Base-by-base conservation (phyloP, 2,329 filamentous ascomycete genomes). In the Tolypocladium capitatum region DNA sequence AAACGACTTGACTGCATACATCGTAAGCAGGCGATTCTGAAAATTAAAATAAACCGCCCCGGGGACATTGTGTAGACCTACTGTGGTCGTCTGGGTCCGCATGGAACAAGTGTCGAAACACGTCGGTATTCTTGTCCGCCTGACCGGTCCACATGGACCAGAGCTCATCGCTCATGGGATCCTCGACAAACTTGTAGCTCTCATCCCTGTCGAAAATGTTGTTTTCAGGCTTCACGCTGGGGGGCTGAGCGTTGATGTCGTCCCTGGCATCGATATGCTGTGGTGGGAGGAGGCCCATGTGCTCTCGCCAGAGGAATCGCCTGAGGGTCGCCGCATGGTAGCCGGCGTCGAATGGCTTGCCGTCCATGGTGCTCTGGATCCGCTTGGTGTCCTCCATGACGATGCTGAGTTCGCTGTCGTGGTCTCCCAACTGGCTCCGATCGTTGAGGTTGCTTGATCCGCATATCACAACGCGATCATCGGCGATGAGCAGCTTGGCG, bases 381-480 rank as follows among this genome's bases (percentile, higher is more conserved):
- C 69, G 74, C 9, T 81, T 81, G 0, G 78, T 84, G 61, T 97
- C 91, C 58, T 94, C 84, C 75, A 96, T 86, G 42, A 97, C 81
- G 47, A 96, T 85, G 35, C 86, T 84, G 35, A 97, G 76, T 63
- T 97, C 91, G 44, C 85, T 92, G 64, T 97, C 91, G 64, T 95
- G 91, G 56, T 83, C 79, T 14, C 91, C 91, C 5, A 92, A 69
- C 65, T 95, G 90, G 45, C 86, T 80, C 46, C 91, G 83, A 62
- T 97, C 91, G 63, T 96, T 97, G 57, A 96, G 74, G 65, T 96
- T 97, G 53, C 86, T 87, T 27, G 83, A 89, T 18, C 88, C 88
- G 60, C 88, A 92, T 46, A 96, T 80, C 2, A 86, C 88, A 43
- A 88, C 76, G 47, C 81, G 80, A 63, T 97, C 91, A 60, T 97